Percentiles rank a stretch among this genome's conserved stretches.
Evolutionary conservation across 352 stramenopile genomes (phyloP).

Genomic region (Phytophthora multivora): DNA sequence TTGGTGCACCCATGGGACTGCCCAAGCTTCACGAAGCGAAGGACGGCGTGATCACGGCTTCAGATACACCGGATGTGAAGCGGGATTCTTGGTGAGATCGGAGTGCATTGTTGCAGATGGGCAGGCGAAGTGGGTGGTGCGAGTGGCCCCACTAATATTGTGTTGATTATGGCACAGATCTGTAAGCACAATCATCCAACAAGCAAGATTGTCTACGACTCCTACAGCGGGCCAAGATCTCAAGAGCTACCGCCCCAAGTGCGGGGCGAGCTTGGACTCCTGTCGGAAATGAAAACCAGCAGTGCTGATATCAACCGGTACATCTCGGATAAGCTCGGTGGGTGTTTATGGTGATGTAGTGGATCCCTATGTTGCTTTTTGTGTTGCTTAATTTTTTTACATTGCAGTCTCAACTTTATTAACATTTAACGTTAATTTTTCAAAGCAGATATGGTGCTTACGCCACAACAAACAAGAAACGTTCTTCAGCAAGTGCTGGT

Average conservation of each 20-base stretch:
- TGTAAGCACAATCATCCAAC: not conserved
- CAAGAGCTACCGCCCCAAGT: not conserved
- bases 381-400: too few relatives aligned
- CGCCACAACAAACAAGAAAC: constrained; percentile 13
- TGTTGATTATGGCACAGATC: not conserved
- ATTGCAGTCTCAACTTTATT: not conserved
- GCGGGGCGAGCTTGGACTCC: not conserved
- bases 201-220: not conserved
- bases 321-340: constrained; percentile 8
- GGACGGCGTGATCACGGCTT: not conserved
- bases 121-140: not conserved
- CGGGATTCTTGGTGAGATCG: not conserved
- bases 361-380: not conserved
- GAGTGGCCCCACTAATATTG: not conserved
- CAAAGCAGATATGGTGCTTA: constrained; percentile 10
- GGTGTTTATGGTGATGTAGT: not conserved
- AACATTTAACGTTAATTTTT: not conserved
- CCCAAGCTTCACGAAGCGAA: constrained; percentile 1
- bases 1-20: not conserved
- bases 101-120: not conserved
- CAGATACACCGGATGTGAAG: constrained; percentile 1
- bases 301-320: constrained; percentile 7
- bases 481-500: constrained; percentile 5
- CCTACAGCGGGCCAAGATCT: not conserved
- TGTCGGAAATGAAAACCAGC: not conserved